Percentiles rank a stretch among this genome's conserved stretches.
These are phyloP conservation scores for Trichoderma oligosporum DNA, from an alignment of 2,329 filamentous ascomycete genomes.

Conservation along the genomic window DNA sequence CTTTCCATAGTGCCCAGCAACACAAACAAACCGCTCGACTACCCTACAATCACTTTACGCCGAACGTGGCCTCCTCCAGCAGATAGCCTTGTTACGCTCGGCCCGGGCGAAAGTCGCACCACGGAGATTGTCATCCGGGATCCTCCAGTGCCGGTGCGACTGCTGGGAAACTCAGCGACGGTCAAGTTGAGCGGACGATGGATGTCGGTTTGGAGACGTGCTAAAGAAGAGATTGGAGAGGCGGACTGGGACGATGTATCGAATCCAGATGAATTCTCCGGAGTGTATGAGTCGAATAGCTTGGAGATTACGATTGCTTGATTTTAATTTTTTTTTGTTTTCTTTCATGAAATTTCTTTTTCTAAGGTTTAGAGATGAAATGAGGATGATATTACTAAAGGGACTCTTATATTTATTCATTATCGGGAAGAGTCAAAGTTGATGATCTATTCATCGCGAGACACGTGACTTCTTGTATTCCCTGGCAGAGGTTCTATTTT, in stretches of 20 bases:
- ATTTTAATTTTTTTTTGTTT: background rate
- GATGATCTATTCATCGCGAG: background rate
- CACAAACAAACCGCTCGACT: slow-evolving; percentile 27
- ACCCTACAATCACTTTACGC: slow-evolving; percentile 32
- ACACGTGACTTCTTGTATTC: slow-evolving; percentile 15
- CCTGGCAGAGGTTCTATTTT: too few relatives aligned
- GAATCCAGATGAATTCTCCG: slow-evolving; percentile 14
- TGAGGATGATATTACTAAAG: too few relatives aligned
- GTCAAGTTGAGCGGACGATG: slow-evolving; percentile 35
- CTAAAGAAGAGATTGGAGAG: slow-evolving; percentile 23
- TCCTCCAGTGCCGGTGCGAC: slow-evolving; percentile 33
- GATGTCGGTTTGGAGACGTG: slow-evolving; percentile 35
- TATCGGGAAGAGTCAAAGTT: background rate
- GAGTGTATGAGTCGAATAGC: slow-evolving; percentile 18
- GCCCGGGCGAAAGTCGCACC: slow-evolving; percentile 33
- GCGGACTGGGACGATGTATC: slow-evolving; percentile 17
- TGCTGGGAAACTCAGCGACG: slow-evolving; percentile 30
- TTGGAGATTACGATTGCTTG: slow-evolving; percentile 18
- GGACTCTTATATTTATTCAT: background rate
- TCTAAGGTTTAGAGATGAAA: too few relatives aligned
- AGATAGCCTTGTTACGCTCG: slow-evolving; percentile 35
- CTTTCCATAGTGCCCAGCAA: slow-evolving; percentile 31
- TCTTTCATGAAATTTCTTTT: background rate
- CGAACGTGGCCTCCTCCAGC: slow-evolving; percentile 36
- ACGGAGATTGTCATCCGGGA: slow-evolving; percentile 33